Base-by-base conservation (phyloP, 2,329 filamentous ascomycete genomes). In the Penicillium sp. region DNA sequence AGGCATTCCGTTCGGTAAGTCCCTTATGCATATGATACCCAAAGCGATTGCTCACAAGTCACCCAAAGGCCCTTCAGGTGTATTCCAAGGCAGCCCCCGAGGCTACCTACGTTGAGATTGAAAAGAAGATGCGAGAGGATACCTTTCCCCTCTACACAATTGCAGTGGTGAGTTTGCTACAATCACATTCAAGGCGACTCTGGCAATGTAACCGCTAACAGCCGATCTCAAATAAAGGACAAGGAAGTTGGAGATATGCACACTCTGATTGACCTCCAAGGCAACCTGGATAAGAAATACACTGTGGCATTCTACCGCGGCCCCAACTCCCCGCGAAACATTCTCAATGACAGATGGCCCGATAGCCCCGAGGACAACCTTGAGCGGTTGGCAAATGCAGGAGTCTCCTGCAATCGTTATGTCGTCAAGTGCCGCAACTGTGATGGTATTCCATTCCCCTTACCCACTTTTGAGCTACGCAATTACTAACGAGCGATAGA, bases 181-280 rank as follows among this genome's bases (percentile, higher is more conserved):
- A 2, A 2, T 13, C 6, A 5, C 19, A 31, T 6, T 13, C 29
- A 22, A 13, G 48, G 7, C 19, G 7, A 22, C 6, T 37, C 21
- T 10, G 16, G 10, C 1, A 10, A 29, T 10, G 8, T 21, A 33
- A 16, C 6, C 14, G 7, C 29, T 48, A 9, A 53, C 31, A 22
- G 10, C 27, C 21, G n/a, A 26, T 37, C 13, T 37, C 14, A 19
- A 24, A 22, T 43, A n/a, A n/a, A 79, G 77, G 72, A 77, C 64
- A 73, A 79, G 64, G 68, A 76, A 68, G 60, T 74, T 52, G 62
- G 66, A 9, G 72, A 75, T 31, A 77, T 75, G 44, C 78, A 79
- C 64, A 83, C 76, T 48, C 73, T 83, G 24, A 78, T 85, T 61
- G 77, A 82, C 58, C 73, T 84, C 10, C 76, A 83, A 59, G 83